Conservation (phyloP, 2,329 filamentous ascomycete species). For the Fusarium mexicanum region DNA sequence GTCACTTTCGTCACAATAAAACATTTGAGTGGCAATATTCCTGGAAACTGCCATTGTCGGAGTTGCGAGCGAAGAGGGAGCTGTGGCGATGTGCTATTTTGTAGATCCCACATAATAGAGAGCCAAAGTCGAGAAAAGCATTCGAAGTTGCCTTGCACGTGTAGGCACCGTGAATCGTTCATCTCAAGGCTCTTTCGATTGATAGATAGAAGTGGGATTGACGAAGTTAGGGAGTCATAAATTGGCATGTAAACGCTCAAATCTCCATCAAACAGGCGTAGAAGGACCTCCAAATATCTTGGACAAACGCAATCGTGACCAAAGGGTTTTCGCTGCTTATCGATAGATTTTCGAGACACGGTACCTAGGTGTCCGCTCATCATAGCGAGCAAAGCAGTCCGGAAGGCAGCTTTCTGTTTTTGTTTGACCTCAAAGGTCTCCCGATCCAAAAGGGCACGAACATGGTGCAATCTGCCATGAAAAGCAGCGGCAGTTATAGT, state of each 20-base stretch:
- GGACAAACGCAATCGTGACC: fast-evolving
- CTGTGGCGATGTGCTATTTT: fast-evolving
- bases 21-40: fast-evolving
- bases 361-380: neutral
- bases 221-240: fast-evolving
- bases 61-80: fast-evolving
- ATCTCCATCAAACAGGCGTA: neutral
- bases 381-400: fast-evolving
- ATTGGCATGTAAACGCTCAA: neutral
- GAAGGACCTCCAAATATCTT: fast-evolving
- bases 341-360: fast-evolving
- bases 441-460: neutral
- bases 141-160: fast-evolving
- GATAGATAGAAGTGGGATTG: fast-evolving
- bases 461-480: fast-evolving
- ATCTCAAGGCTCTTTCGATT: fast-evolving
- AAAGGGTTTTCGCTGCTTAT: fast-evolving
- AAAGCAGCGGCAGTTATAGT: fast-evolving
- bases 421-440: fast-evolving
- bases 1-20: fast-evolving
- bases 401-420: neutral
- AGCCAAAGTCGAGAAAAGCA: fast-evolving
- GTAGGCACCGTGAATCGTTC: fast-evolving
- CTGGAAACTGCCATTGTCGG: neutral
- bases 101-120: neutral